Evolutionary conservation across 176 grass and related monocot species (phyloP), one percentile per base, ranked within the genome.

Genomic region (Eragrostis curvula): DNA sequence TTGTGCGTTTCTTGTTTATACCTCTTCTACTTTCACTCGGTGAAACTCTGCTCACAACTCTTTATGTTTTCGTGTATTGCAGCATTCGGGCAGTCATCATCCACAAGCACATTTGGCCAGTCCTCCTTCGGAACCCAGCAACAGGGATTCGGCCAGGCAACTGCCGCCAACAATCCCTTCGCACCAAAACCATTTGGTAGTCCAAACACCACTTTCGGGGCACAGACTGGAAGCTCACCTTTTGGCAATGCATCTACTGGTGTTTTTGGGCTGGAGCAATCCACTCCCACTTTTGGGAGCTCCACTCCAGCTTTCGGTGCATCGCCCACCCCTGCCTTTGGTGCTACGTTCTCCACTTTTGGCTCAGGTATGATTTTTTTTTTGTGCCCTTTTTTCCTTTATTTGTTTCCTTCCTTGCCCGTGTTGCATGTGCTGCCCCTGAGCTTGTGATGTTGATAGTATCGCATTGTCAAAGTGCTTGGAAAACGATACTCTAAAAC

Each of bases 101-200:
- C 89, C 8, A 75, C 43, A 0, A 80, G 69, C 68, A 79, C 90
- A 0, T 97, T 97, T 20, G 91, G 89, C 4, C 94, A 97, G 75
- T 62, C 85, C 43, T 82, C 91, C 1, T 97, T 92, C n/a, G 92
- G 92, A 28, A 23, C 85, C 20, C 89, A 83, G 40, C 70, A 85
- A 21, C 70, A 85, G 21, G 73, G 45, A 5, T 94, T 97, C 5
- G 92, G 90, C 39, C 94, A 97, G 60, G 46, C 91, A 53, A 53
- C 64, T 29, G 25, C 77, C 41, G 21, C 78, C 50, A 91, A 51
- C 85, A 94, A 97, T 30, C 92, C 92, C 13, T 97, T 97, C 39
- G 90, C 92, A 0, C 90, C 89, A 0, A 97, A 87, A 68, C 95
- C 90, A 0, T 97, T 97, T 79, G 94, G 92, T 62, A 92, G 92